Evolutionary conservation across 1,284 basidiomycete genomes (phyloP), one percentile per base, ranked within the genome.

Genomic region (Vanrija pseudolonga): DNA sequence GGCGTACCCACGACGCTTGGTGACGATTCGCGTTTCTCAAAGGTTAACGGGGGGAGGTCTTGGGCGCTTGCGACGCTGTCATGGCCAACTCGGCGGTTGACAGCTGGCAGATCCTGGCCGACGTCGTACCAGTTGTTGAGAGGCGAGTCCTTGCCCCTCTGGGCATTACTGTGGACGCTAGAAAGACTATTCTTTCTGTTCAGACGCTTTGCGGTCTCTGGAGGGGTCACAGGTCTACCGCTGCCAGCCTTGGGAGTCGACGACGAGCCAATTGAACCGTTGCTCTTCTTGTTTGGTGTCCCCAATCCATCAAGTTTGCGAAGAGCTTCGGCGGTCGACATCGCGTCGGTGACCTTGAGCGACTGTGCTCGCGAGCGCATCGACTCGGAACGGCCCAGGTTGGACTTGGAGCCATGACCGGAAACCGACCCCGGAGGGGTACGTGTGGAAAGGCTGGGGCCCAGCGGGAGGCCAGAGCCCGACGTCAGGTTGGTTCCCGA

Each of bases 231-330:
- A 36, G 89, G 87, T 43, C 88, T 84, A n/a, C n/a, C n/a, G n/a
- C n/a, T n/a, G 70, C 88, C 90, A 24, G 48, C 18, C 40, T 49
- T 44, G 20, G 49, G 38, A 28, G 58, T 43, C n/a, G 41, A n/a
- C 39, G 50, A 38, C 22, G 48, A 43, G 19, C 47, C 84, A 6
- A 63, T 65, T 14, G 52, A 24, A 12, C 32, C 32, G 12, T 32
- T 32, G 32, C 32, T 32, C 49, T 64, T 56, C 56, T 65, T 68
- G 18, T 85, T 83, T 39, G 81, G 85, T 63, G 89, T 90, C 4
- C 85, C 84, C 14, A 98, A 75, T 1, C 95, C 95, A 67, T 98
- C 96, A 22, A 98, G 78, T 76, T 96, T 96, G 51, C 94, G 84
- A 47, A 98, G 80, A 4, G 91, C 91, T 68, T 96, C 92, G 4